Evolutionary conservation across 2,329 filamentous ascomycete species (phyloP).

Genomic region (Aspergillus niger): DNA sequence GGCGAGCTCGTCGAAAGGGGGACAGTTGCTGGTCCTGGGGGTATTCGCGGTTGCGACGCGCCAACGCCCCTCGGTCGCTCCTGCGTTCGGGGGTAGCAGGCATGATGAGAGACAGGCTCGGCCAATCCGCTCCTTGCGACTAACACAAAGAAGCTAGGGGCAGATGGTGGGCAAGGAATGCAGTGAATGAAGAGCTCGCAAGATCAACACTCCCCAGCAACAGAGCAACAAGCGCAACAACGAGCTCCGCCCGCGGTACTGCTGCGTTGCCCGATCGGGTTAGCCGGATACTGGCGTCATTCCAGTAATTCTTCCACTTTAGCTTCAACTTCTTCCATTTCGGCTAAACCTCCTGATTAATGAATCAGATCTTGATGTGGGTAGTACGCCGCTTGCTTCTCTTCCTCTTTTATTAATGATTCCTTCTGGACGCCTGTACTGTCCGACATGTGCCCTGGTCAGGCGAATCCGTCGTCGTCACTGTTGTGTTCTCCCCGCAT

Average conservation of each 20-base stretch:
- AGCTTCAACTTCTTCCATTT: background rate
- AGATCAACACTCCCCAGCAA: background rate
- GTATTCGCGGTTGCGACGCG: constrained; percentile 32
- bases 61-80: constrained; percentile 28
- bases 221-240: background rate
- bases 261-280: constrained; percentile 14
- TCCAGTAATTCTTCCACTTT: background rate
- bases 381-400: background rate
- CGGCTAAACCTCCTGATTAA: background rate
- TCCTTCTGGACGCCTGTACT: constrained; percentile 8
- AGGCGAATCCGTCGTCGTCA: constrained; percentile 17
- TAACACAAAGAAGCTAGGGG: background rate
- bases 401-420: background rate
- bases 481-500: too few relatives aligned
- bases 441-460: constrained; percentile 23
- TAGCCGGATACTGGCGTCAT: constrained; percentile 18
- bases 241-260: constrained; percentile 9
- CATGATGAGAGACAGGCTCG: constrained; percentile 29
- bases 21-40: constrained; percentile 32
- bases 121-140: background rate
- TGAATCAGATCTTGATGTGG: background rate
- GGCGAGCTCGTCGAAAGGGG: constrained; percentile 35
- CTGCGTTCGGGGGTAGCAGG: constrained; percentile 33
- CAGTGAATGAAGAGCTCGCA: constrained; percentile 7
- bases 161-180: background rate